A percentile compares a stretch with the other conserved stretches of the same genome.
Conservation (phyloP, 176 grass and related monocot genomes). For the Bothriochloa decipiens region DNA sequence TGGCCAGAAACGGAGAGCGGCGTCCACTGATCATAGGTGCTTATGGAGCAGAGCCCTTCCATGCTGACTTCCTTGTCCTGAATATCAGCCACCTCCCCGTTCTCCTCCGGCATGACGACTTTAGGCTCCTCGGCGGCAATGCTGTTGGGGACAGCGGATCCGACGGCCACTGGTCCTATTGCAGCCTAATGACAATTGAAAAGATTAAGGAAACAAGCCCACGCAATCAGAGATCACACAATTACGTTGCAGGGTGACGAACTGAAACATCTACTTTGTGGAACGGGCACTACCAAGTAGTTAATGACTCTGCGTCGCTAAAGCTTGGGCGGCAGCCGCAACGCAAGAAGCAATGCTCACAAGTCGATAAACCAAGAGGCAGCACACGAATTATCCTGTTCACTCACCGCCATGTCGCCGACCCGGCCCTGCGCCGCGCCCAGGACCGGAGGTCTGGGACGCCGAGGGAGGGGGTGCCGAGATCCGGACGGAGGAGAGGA, state of each 20-base stretch:
- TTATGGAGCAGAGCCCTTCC: constrained; percentile 77
- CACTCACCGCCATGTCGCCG: constrained; percentile 34
- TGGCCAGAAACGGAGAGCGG: constrained; percentile 62
- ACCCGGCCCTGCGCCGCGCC: background rate
- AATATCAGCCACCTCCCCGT: constrained; percentile 54
- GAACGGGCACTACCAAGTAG: background rate
- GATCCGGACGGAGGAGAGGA: background rate
- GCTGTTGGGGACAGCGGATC: constrained; percentile 35
- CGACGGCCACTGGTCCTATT: constrained; percentile 34
- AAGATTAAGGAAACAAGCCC: background rate
- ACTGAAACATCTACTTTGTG: background rate
- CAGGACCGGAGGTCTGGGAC: background rate
- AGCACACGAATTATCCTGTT: background rate
- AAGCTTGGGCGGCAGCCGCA: background rate
- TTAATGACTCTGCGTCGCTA: background rate
- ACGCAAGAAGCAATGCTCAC: background rate
- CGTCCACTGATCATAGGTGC: constrained; percentile 69
- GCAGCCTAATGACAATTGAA: constrained; percentile 51
- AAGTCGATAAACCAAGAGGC: background rate
- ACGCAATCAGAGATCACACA: background rate
- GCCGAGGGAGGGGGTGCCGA: background rate
- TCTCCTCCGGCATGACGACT: constrained; percentile 68
- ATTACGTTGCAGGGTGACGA: background rate
- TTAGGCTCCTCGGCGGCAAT: constrained; percentile 55
- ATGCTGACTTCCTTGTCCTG: constrained; percentile 88